Percentiles rank a stretch among this genome's conserved stretches.
phyloP scores from a whole-genome alignment of 805 yeast genomes.

The Cyberlindnera petersonii region DNA sequence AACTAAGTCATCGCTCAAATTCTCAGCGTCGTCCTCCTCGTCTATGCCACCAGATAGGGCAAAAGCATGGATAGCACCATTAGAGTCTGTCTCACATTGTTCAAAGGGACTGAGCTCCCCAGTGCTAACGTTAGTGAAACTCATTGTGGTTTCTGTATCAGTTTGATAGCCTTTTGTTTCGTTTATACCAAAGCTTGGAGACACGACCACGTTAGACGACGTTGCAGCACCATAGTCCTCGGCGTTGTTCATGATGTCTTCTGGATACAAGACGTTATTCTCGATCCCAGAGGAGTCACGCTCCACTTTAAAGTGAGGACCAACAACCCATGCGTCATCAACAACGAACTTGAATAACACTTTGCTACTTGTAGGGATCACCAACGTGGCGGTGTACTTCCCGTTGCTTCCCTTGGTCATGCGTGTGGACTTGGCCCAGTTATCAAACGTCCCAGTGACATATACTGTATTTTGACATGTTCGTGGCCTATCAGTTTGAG shows the following conservation, averaged over 20 bases:
- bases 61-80: slow-evolving; percentile 1
- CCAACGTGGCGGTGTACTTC: slow-evolving; percentile 42
- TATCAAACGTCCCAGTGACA: slow-evolving; percentile 58
- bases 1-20: slow-evolving; percentile 15
- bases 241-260: slow-evolving; percentile 21
- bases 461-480: slow-evolving; percentile 37
- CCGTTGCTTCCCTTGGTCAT: slow-evolving; percentile 38
- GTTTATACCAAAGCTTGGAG: slow-evolving; percentile 3
- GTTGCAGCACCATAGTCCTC: slow-evolving; percentile 2
- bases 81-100: slow-evolving; percentile 4
- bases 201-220: slow-evolving; percentile 1
- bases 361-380: slow-evolving; percentile 34
- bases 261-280: slow-evolving; percentile 46
- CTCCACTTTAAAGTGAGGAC: slow-evolving; percentile 36
- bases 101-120: slow-evolving; percentile 23
- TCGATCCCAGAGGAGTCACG: slow-evolving; percentile 43
- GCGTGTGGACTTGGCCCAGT: slow-evolving; percentile 47
- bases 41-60: slow-evolving; percentile 7
- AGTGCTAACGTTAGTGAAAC: slow-evolving; percentile 23
- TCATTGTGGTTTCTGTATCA: slow-evolving; percentile 23
- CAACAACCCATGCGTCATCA: slow-evolving; percentile 52
- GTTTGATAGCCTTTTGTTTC: slow-evolving; percentile 11
- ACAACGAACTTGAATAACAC: slow-evolving; percentile 52
- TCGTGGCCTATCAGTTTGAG: slow-evolving; percentile 28
- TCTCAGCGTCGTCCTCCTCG: slow-evolving; percentile 15